A percentile compares a stretch with the other conserved stretches of the same genome.
These are phyloP conservation scores for Piromyces finnis DNA, from an alignment of 192 early-diverging fungal species.

Conservation along the genomic window DNA sequence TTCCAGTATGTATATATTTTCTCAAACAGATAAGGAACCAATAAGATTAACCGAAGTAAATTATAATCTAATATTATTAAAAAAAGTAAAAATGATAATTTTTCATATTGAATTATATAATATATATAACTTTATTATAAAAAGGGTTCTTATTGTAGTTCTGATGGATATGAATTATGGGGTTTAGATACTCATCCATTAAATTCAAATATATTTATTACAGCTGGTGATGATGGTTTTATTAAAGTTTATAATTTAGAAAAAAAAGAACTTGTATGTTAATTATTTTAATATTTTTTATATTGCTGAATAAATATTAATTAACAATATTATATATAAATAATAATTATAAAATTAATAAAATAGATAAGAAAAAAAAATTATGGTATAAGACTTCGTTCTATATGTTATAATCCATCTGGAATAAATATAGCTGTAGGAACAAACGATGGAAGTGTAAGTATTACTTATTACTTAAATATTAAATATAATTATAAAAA, in stretches of 20 bases:
- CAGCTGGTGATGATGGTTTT: conserved; percentile 9
- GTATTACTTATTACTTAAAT: too few relatives aligned
- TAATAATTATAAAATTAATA: too few relatives aligned
- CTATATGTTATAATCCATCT: neutral
- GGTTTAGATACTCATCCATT: conserved; percentile 13
- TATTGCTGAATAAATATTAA: neutral
- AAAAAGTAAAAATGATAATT: neutral
- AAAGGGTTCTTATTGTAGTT: neutral
- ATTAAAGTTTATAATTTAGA: conserved; percentile 6
- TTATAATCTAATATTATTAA: neutral
- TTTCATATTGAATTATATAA: too few relatives aligned
- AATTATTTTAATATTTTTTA: neutral
- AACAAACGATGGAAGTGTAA: conserved; percentile 10
- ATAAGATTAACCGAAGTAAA: neutral
- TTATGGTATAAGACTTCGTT: neutral
- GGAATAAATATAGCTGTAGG: conserved; percentile 8
- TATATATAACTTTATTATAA: too few relatives aligned
- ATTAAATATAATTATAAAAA: too few relatives aligned
- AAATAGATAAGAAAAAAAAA: neutral
- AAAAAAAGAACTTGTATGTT: neutral
- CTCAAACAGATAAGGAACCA: neutral
- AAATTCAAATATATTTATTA: conserved; percentile 3
- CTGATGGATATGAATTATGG: conserved; percentile 5
- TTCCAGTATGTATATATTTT: neutral
- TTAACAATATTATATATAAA: conserved; percentile 2